Conservation (phyloP, 352 stramenopile species). For the Globisporangium spinosum region DNA sequence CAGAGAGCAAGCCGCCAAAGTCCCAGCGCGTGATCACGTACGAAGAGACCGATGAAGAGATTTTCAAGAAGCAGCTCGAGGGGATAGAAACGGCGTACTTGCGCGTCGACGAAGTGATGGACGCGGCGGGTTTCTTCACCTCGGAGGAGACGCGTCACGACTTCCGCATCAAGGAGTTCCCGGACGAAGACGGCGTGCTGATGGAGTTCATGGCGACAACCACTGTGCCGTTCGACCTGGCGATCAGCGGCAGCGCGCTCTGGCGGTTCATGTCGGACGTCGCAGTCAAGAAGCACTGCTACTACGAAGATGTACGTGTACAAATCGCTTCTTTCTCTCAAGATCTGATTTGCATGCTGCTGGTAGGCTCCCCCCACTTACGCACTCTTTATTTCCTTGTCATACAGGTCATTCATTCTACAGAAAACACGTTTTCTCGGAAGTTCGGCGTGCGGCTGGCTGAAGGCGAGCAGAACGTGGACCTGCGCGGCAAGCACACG, state of each 20-base stretch:
- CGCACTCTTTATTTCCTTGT: no score
- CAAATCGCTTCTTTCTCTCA: not conserved
- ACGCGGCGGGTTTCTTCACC: not conserved
- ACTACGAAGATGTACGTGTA: conserved; percentile 18
- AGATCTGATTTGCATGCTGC: not conserved
- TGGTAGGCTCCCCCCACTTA: not conserved
- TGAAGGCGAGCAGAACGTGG: conserved; percentile 21
- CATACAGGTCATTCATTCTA: not conserved
- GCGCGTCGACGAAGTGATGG: conserved; percentile 9
- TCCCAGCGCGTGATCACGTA: conserved; percentile 12
- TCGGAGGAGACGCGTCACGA: conserved; percentile 6
- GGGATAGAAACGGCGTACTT: conserved; percentile 5
- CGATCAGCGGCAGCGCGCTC: conserved; percentile 14
- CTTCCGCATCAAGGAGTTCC: conserved; percentile 15
- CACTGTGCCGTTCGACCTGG: conserved; percentile 12
- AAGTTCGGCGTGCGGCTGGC: conserved; percentile 11
- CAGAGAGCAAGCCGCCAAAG: conserved; percentile 3
- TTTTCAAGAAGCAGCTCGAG: conserved; percentile 16
- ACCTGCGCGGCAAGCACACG: conserved; percentile 42
- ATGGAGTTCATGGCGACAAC: conserved; percentile 21
- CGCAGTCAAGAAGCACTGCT: conserved; percentile 17
- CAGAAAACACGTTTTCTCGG: conserved; percentile 7
- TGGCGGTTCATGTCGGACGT: conserved; percentile 23
- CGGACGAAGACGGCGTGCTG: conserved; percentile 17
- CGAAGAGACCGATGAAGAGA: conserved; percentile 1